phyloP scores from a whole-genome alignment of 805 yeast genomes.

The Candida sithepensis region DNA sequence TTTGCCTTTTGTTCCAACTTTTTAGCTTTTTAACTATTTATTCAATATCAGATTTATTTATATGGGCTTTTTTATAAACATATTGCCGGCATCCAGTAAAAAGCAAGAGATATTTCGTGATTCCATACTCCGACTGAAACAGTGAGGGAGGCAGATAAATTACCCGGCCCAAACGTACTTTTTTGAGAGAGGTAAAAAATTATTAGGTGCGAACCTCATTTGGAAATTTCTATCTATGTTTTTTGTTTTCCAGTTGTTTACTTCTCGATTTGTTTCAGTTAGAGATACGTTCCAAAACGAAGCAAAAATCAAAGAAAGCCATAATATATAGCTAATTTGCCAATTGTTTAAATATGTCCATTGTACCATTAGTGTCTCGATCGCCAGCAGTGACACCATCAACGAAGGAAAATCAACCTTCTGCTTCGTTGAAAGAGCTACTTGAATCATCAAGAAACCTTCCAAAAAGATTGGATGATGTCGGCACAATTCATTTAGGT shows the following conservation, averaged over 20 bases:
- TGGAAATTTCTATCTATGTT: background rate
- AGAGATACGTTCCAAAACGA: too few relatives aligned
- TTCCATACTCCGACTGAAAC: background rate
- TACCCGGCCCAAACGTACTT: background rate
- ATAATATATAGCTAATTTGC: too few relatives aligned
- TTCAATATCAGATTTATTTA: background rate
- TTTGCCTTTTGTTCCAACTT: background rate
- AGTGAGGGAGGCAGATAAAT: background rate
- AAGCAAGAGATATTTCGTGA: background rate
- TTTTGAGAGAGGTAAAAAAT: background rate
- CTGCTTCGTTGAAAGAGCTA: conserved; percentile 56
- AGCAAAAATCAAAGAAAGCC: too few relatives aligned
- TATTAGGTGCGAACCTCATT: background rate
- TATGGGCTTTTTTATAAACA: background rate
- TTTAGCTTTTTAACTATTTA: background rate
- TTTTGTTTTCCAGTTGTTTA: background rate
- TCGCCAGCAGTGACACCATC: background rate
- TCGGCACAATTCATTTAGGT: conserved; percentile 80
- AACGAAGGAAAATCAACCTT: conserved; percentile 9
- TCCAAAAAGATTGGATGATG: conserved; percentile 60
- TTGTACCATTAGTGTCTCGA: background rate
- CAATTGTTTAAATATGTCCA: too few relatives aligned
- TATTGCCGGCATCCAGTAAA: background rate
- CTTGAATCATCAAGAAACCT: conserved; percentile 73
- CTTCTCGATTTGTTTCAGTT: too few relatives aligned